phyloP scores from a whole-genome alignment of 768 basidiomycete species.

The Trametes punicea region DNA sequence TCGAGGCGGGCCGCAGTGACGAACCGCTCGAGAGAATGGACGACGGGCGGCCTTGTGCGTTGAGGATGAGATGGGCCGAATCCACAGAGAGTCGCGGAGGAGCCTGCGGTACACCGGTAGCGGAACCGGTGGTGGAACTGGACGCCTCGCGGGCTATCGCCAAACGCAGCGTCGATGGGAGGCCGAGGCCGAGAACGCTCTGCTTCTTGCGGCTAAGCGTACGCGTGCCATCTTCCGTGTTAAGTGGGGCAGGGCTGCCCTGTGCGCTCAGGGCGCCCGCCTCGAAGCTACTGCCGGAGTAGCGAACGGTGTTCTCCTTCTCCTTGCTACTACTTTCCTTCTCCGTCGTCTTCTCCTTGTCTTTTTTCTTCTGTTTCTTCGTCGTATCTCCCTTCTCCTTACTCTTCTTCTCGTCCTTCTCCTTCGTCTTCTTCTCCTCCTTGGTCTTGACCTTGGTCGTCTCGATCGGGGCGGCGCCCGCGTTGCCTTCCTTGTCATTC shows the following conservation, averaged over 20 bases:
- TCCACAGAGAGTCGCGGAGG: constrained; percentile 31
- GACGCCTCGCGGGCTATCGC: constrained; percentile 23
- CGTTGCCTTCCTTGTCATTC: constrained; percentile 34
- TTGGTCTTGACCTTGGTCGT: constrained; percentile 31
- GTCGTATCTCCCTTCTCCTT: constrained; percentile 31
- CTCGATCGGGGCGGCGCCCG: constrained; percentile 24
- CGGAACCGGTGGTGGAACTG: constrained; percentile 11
- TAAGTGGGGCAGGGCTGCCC: constrained; percentile 21
- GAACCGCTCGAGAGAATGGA: constrained; percentile 40
- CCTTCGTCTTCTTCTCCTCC: constrained; percentile 33
- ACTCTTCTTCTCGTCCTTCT: constrained; percentile 32
- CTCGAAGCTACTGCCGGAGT: constrained; percentile 66
- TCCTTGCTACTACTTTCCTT: constrained; percentile 27
- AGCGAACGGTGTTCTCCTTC: constrained; percentile 34
- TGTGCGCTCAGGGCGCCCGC: constrained; percentile 49
- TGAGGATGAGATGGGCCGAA: constrained; percentile 33
- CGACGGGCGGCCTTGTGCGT: constrained; percentile 34
- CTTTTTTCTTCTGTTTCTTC: constrained; percentile 37
- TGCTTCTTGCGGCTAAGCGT: constrained; percentile 54
- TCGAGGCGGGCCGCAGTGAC: constrained; percentile 47
- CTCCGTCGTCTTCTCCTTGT: constrained; percentile 33
- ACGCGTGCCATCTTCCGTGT: constrained; percentile 32
- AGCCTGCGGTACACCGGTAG: constrained; percentile 12
- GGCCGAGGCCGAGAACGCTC: constrained; percentile 58
- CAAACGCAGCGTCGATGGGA: constrained; percentile 43